Evolutionary conservation across 768 basidiomycete species (phyloP).

Genomic region (Xerocomellus dryophilus): DNA sequence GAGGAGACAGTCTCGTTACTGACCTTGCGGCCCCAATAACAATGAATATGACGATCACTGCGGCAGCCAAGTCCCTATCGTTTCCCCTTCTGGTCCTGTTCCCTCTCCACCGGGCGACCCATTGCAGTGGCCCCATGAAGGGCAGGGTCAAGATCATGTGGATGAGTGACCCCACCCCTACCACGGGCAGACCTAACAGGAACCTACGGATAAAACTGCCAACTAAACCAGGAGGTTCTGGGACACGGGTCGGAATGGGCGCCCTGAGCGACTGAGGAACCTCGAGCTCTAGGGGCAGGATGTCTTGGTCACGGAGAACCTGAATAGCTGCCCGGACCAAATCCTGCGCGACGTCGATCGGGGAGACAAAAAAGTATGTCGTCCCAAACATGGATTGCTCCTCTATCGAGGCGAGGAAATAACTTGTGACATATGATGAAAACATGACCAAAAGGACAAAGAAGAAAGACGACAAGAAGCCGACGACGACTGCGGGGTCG

Average conservation of each 20-base stretch:
- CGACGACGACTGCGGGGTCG: slow-evolving; percentile 55
- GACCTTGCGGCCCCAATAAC: slow-evolving; percentile 63
- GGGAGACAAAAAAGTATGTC: slow-evolving; percentile 45
- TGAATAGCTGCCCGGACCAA: slow-evolving; percentile 61
- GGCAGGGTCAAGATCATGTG: slow-evolving; percentile 68
- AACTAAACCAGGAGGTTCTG: slow-evolving; percentile 46
- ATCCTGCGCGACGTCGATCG: slow-evolving; percentile 56
- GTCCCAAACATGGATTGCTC: slow-evolving; percentile 41
- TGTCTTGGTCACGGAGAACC: slow-evolving; percentile 57
- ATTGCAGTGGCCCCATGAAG: slow-evolving; percentile 64
- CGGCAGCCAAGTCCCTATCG: slow-evolving; percentile 61
- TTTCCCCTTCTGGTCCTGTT: slow-evolving; percentile 51
- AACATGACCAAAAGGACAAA: slow-evolving; percentile 65
- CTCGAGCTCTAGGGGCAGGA: slow-evolving; percentile 31
- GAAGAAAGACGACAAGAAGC: slow-evolving; percentile 52
- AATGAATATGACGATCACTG: slow-evolving; percentile 60
- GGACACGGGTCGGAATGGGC: slow-evolving; percentile 16
- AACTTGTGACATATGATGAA: slow-evolving; percentile 68
- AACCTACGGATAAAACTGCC: slow-evolving; percentile 65
- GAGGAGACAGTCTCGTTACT: slow-evolving; percentile 12
- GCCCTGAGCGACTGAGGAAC: slow-evolving; percentile 12
- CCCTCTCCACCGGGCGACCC: slow-evolving; percentile 63
- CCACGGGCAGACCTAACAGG: slow-evolving; percentile 70
- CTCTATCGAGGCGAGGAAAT: slow-evolving; percentile 61
- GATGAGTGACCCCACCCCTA: slow-evolving; percentile 73